phyloP scores from a whole-genome alignment of 176 grass and related monocot species.

The Stipa capillata region DNA sequence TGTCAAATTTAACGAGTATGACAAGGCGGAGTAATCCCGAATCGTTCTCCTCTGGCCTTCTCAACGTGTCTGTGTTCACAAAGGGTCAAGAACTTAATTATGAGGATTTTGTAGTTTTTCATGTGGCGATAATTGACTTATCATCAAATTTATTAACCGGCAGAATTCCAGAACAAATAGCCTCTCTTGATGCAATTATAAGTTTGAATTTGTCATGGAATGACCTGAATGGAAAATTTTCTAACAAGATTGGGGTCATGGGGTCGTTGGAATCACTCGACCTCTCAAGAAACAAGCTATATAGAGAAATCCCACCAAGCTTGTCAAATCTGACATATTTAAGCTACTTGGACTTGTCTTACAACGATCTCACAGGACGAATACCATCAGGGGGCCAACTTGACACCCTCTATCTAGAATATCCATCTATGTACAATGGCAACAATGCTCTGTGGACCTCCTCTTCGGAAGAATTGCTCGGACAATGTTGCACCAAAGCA shows the following conservation, averaged over 20 bases:
- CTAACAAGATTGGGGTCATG: conserved; percentile 4
- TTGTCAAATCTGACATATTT: too few species aligned
- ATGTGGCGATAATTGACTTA: too few species aligned
- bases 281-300: conserved; percentile 19
- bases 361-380: too few species aligned
- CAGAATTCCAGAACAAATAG: conserved; percentile 4
- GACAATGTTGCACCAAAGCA: background rate
- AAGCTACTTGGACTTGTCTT: too few species aligned
- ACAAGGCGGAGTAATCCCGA: too few species aligned
- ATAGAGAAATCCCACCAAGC: background rate
- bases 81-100: background rate
- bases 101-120: background rate
- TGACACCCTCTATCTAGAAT: background rate
- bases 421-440: conserved; percentile 12
- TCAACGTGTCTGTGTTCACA: background rate
- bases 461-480: background rate
- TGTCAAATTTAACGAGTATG: conserved; percentile 16
- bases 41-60: too few species aligned
- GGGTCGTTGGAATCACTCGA: conserved; percentile 29
- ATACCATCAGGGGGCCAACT: too few species aligned
- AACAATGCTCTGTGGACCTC: conserved; percentile 18
- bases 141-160: too few species aligned
- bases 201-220: conserved; percentile 21
- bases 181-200: background rate
- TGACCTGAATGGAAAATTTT: background rate